Percentiles rank a stretch among this genome's conserved stretches.
These are phyloP conservation scores for Tricholoma bakamatsutake DNA, from an alignment of 768 basidiomycete species.

Conservation along the genomic window DNA sequence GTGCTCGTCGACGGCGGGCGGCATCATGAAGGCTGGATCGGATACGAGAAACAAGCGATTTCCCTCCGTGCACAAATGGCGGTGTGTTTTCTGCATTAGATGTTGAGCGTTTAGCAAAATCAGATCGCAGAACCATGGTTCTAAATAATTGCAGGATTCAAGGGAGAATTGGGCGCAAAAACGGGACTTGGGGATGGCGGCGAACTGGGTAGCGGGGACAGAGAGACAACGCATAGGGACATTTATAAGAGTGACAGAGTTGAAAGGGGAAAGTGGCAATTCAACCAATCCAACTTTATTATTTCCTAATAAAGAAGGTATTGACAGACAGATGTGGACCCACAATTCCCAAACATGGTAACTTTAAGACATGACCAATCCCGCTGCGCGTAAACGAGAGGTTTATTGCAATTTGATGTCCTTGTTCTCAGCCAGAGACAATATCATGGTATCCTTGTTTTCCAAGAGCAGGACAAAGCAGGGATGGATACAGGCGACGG, in stretches of 20 bases:
- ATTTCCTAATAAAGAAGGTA: background rate
- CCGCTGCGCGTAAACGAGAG: background rate
- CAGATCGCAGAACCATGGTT: conserved; percentile 23
- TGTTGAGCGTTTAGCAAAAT: conserved; percentile 14
- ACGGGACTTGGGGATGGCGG: background rate
- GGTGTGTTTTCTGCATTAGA: conserved; percentile 29
- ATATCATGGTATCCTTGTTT: background rate
- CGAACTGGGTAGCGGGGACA: background rate
- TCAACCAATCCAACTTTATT: background rate
- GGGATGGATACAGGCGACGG: background rate
- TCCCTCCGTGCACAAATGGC: conserved; percentile 13
- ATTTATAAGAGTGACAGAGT: background rate
- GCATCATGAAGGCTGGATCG: conserved; percentile 19
- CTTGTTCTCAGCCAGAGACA: background rate
- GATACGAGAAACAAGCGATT: conserved; percentile 15
- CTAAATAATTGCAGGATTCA: background rate
- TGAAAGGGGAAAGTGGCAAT: background rate
- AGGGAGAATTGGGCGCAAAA: background rate
- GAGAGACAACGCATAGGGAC: background rate
- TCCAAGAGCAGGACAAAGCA: background rate
- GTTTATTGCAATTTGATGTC: no score
- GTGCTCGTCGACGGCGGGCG: conserved; percentile 35
- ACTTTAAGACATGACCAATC: background rate
- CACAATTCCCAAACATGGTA: background rate
- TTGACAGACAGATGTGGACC: background rate